These are phyloP conservation scores for Talaromyces wortmannii DNA, from an alignment of 495 filamentous ascomycete genomes.

Conservation along the genomic window DNA sequence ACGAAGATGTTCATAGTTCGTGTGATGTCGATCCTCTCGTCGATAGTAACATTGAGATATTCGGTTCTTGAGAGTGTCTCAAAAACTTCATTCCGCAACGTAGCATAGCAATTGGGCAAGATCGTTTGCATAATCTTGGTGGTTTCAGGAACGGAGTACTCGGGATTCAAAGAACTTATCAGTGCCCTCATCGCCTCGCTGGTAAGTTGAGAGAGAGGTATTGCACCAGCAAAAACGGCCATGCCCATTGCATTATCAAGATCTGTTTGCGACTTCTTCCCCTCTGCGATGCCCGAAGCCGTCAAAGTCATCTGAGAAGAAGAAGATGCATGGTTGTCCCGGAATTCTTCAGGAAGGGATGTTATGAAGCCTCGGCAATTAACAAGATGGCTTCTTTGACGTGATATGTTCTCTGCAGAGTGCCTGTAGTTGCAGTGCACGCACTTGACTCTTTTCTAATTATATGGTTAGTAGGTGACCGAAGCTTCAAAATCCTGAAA, in stretches of 20 bases:
- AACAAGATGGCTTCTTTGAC: background rate
- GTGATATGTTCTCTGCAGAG: background rate
- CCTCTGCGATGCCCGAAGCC: too few relatives aligned
- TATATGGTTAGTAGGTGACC: background rate
- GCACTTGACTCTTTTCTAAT: background rate
- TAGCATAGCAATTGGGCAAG: background rate
- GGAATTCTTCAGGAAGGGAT: background rate
- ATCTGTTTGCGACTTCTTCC: background rate
- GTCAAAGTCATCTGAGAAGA: background rate
- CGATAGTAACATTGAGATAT: background rate
- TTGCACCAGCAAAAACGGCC: background rate
- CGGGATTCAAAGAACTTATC: background rate
- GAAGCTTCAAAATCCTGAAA: too few relatives aligned
- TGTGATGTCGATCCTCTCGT: background rate
- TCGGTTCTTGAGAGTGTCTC: background rate
- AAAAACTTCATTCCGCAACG: background rate
- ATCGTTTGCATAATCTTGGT: background rate
- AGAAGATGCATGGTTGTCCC: background rate
- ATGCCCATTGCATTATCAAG: background rate
- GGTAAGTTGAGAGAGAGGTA: background rate
- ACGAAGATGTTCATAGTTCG: background rate
- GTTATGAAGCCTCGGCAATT: background rate
- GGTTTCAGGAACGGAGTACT: background rate
- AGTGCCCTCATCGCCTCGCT: background rate
- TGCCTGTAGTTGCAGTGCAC: background rate